phyloP scores from a whole-genome alignment of 495 filamentous ascomycete genomes.

The Xylaria flabelliformis region DNA sequence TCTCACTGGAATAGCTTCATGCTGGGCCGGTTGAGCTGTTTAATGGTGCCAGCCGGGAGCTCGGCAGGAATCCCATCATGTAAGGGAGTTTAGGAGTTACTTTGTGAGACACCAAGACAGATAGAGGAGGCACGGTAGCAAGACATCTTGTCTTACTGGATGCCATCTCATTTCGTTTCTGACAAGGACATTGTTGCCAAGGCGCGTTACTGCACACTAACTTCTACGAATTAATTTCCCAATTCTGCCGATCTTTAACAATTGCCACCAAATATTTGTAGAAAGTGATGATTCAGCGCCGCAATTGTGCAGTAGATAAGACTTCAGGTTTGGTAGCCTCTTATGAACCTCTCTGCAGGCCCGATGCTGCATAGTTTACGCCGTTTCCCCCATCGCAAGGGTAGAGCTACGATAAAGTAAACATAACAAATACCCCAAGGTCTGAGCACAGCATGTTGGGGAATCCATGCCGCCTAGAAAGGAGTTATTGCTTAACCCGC shows the following conservation, averaged over 20 bases:
- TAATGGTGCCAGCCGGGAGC: background rate
- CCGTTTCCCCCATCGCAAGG: background rate
- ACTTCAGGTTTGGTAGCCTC: background rate
- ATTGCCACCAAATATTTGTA: background rate
- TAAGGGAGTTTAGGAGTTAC: too few species aligned
- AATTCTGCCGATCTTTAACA: constrained; percentile 6
- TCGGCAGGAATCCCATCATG: background rate
- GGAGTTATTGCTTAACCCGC: constrained; percentile 8
- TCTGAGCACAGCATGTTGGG: constrained; percentile 6
- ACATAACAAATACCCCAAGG: background rate
- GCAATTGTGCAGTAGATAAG: background rate
- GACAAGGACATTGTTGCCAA: constrained; percentile 8
- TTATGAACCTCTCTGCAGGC: background rate
- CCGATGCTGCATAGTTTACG: background rate
- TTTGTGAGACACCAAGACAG: background rate
- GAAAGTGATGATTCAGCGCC: background rate
- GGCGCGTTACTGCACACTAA: constrained; percentile 10
- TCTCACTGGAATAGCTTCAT: constrained; percentile 3
- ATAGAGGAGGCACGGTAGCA: background rate
- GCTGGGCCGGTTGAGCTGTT: background rate
- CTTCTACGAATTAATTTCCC: constrained; percentile 1
- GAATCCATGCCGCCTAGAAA: constrained; percentile 16
- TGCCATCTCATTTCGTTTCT: constrained; percentile 16
- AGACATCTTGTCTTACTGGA: background rate
- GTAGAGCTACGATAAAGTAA: background rate